These are phyloP conservation scores for Monosporascus cannonballus DNA, from an alignment of 2,329 filamentous ascomycete genomes.

Conservation along the genomic window DNA sequence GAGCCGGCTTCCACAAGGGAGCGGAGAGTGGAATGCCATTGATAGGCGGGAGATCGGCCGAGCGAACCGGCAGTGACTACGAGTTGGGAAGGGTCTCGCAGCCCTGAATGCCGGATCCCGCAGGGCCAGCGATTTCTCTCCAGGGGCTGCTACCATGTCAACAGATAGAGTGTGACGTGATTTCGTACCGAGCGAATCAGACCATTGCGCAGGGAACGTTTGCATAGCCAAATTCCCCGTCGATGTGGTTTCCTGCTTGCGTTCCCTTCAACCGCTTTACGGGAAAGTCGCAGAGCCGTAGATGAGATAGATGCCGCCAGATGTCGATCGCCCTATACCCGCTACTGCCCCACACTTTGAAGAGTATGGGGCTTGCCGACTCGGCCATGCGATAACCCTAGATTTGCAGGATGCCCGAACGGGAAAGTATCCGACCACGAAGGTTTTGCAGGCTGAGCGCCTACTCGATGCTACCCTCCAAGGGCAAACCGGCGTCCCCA, in stretches of 20 bases:
- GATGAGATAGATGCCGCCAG: too few species aligned
- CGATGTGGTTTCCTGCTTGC: too few species aligned
- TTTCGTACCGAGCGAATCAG: too few species aligned
- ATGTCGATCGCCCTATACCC: too few species aligned
- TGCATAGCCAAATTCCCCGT: too few species aligned
- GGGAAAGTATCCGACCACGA: not conserved
- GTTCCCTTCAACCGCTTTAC: too few species aligned
- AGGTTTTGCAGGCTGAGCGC: not conserved
- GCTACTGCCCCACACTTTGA: too few species aligned
- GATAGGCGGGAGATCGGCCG: constrained; percentile 14
- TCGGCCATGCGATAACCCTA: too few species aligned
- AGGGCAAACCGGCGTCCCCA: not conserved
- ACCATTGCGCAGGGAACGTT: too few species aligned
- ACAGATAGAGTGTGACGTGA: too few species aligned
- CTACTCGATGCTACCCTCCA: not conserved
- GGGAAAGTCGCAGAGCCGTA: too few species aligned
- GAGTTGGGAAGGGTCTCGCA: constrained; percentile 9
- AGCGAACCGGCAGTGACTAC: constrained; percentile 8
- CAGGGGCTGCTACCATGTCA: not conserved
- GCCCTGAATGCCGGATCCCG: not conserved
- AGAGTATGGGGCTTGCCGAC: too few species aligned
- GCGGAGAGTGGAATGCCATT: not conserved
- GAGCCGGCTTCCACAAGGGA: not conserved
- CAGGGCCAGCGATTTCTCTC: not conserved
- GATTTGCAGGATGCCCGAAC: not conserved